Percentiles rank a stretch among this genome's conserved stretches.
Conservation (phyloP, 2,329 filamentous ascomycete genomes). For the Monilinia vaccinii-corymbosi region DNA sequence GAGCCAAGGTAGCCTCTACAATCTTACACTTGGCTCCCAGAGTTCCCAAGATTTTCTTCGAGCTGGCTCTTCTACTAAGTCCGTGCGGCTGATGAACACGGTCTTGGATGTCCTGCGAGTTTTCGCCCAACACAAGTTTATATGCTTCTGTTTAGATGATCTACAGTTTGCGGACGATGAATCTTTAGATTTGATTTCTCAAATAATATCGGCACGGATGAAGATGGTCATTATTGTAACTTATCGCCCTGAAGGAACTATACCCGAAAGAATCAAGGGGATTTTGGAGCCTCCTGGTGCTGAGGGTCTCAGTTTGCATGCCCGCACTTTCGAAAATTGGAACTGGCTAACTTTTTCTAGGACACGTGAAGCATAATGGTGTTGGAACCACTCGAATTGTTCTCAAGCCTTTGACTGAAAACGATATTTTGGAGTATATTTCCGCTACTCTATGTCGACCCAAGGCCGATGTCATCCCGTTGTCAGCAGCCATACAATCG, state of each 20-base stretch:
- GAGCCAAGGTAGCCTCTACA: constrained; percentile 16
- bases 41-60: constrained; percentile 53
- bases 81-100: constrained; percentile 73
- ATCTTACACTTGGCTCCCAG: constrained; percentile 34
- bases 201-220: constrained; percentile 69
- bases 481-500: constrained; percentile 74
- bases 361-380: constrained; percentile 32
- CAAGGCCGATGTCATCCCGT: constrained; percentile 61
- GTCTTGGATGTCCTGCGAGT: constrained; percentile 79
- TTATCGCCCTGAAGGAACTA: constrained; percentile 57
- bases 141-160: constrained; percentile 71
- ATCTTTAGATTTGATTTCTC: constrained; percentile 71
- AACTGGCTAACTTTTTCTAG: constrained; percentile 22
- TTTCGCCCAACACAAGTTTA: constrained; percentile 74
- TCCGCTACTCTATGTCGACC: constrained; percentile 69
- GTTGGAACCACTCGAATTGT: constrained; percentile 59
- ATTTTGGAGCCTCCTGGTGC: constrained; percentile 46
- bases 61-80: constrained; percentile 49
- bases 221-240: constrained; percentile 69
- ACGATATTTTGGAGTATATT: constrained; percentile 75
- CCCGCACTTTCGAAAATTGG: constrained; percentile 15
- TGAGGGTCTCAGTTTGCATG: constrained; percentile 37
- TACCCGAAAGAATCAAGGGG: constrained; percentile 43
- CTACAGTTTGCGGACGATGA: constrained; percentile 86
- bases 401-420: constrained; percentile 65